Base-by-base conservation (phyloP, 768 basidiomycete species). In the Sporobolomyces roseus region DNA sequence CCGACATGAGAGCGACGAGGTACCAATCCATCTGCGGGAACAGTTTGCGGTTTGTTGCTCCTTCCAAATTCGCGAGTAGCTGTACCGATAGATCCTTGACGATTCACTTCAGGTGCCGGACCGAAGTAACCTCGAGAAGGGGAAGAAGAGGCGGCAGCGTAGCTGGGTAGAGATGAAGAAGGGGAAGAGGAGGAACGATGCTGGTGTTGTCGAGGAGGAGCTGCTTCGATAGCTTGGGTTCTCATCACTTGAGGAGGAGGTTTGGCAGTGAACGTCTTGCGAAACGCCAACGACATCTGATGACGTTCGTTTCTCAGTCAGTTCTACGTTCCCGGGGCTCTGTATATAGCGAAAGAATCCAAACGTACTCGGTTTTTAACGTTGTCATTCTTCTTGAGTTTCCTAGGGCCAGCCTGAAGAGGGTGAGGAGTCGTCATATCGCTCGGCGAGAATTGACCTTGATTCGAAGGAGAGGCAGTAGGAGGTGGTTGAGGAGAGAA, bases 331-430 rank as follows among this genome's bases (percentile, higher is more conserved):
- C 2, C 35, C 23, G 29, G 30, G 29, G 4, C 12, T 25, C 9
- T 9, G 38, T 9, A 41, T 17, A 41, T 9, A 41, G 45, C 10
- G 45, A 23, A 46, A 46, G 6, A 21, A 17, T 8, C n/a, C 8
- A 27, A 50, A 25, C 67, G 50, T 25, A 68, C 67, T 30, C 67
- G 46, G 55, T 68, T 59, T 55, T 68, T 68, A 2, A 63, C 43
- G 49, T 68, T 68, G 54, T 68, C 66, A 32, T 50, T 52, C 49
- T 62, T 56, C 55, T 68, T 68, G 3, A 63, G 55, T 29, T 62
- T 63, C 52, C 67, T 48, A 27, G 35, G 41, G 21, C 61, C 61
- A 32, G 61, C 55, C 67, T 68, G 61, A 36, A 68, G 61, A 14
- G 67, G 48, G 9, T 17, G 43, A 9, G 58, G 58, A 13, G 41